Evolutionary conservation across 2,329 filamentous ascomycete genomes (phyloP).

Genomic region (Aspergillus costaricaensis): DNA sequence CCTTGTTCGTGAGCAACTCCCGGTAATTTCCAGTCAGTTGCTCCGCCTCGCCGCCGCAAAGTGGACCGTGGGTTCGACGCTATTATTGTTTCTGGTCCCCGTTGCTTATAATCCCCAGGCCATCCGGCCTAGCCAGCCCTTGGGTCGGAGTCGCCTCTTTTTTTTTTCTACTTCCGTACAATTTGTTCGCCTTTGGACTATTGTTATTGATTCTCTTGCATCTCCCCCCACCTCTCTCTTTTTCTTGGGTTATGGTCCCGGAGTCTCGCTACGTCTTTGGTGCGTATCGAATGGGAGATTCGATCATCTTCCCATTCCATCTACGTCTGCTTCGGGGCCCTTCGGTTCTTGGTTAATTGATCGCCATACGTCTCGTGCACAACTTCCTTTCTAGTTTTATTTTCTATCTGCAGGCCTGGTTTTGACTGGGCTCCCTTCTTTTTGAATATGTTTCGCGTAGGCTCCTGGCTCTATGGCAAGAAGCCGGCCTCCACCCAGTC

Average conservation of each 20-base stretch:
- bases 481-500: conserved; percentile 54
- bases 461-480: conserved; percentile 50
- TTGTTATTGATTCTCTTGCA: conserved; percentile 3
- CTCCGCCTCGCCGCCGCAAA: conserved; percentile 9
- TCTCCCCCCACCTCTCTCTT: conserved; percentile 4
- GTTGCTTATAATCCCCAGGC: neutral
- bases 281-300: conserved; percentile 26
- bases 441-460: conserved; percentile 42
- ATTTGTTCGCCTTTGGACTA: neutral
- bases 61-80: conserved; percentile 3
- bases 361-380: conserved; percentile 7
- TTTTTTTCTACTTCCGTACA: neutral
- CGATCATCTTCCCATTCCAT: conserved; percentile 32
- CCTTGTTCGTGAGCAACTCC: neutral
- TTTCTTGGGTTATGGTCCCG: conserved; percentile 24
- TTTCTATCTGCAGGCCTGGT: neutral
- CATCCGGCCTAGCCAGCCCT: neutral
- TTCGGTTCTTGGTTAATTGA: conserved; percentile 17
- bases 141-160: neutral
- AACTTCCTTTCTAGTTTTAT: conserved; percentile 1
- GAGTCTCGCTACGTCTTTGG: conserved; percentile 17
- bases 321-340: conserved; percentile 18
- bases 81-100: neutral
- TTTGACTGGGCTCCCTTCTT: neutral
- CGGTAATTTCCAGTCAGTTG: neutral